phyloP scores from a whole-genome alignment of 139 green algal genomes.

The Chlorella sp. region DNA sequence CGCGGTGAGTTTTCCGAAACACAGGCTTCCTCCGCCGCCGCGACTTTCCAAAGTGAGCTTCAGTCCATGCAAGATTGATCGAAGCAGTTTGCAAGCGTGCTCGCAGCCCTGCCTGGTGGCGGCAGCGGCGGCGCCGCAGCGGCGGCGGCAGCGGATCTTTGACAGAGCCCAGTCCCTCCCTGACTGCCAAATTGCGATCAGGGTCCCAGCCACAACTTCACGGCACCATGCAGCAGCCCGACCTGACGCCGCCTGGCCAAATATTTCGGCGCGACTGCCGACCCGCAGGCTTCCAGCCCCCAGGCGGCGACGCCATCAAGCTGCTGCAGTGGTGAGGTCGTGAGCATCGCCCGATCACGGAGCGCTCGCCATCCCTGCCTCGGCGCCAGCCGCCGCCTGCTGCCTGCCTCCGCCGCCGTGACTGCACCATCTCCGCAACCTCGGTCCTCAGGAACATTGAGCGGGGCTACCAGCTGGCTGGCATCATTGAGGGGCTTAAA shows the following conservation, averaged over 20 bases:
- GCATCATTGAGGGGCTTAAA: conserved; percentile 77
- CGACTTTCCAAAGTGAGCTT: no score
- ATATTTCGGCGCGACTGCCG: conserved; percentile 5
- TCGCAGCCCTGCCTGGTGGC: no score
- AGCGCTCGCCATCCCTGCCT: neutral
- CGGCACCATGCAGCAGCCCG: neutral
- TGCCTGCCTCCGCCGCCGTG: neutral
- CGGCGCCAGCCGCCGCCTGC: neutral
- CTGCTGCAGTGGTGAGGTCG: conserved; percentile 26
- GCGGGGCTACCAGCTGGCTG: conserved; percentile 85
- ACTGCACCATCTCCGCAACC: neutral
- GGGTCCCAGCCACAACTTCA: neutral
- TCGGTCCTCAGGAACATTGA: conserved; percentile 82
- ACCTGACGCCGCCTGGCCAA: conserved; percentile 17
- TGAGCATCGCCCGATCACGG: neutral
- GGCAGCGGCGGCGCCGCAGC: no score
- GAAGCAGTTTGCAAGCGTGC: no score
- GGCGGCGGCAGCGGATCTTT: no score
- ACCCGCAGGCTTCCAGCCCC: neutral
- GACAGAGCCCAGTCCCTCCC: no score
- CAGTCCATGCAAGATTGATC: no score
- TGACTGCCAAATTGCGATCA: no score
- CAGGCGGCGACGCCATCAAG: neutral
- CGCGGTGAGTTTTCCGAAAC: no score
- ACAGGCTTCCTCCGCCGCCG: no score